Evolutionary conservation across 345 rosid genomes (phyloP).

Genomic region (Fremontodendron californicum): DNA sequence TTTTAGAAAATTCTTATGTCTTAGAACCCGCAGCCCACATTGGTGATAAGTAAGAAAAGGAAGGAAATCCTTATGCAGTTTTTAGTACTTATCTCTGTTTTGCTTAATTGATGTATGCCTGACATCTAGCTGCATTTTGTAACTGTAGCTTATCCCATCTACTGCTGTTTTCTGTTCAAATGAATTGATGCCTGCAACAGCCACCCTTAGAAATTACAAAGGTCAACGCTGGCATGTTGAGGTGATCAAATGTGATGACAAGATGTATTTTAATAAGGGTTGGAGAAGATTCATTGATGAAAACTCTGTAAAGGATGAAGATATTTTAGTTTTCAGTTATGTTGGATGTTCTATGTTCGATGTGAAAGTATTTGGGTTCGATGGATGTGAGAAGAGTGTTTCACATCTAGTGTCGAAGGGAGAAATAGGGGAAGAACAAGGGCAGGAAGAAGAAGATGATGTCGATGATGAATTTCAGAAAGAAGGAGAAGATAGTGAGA

Average conservation of each 20-base stretch:
- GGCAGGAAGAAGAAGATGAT: background rate
- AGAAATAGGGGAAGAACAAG: background rate
- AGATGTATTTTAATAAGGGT: background rate
- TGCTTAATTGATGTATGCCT: background rate
- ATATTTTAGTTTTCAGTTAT: background rate
- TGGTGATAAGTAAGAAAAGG: no score
- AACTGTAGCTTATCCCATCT: background rate
- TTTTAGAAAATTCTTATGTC: no score
- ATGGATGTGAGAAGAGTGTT: background rate
- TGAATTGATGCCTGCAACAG: background rate
- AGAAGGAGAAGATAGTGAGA: background rate
- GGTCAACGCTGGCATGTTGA: background rate
- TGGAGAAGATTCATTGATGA: background rate
- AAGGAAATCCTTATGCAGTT: background rate
- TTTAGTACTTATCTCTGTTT: background rate
- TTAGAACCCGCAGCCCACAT: no score
- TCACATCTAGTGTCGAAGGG: background rate
- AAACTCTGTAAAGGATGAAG: background rate
- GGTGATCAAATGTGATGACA: background rate
- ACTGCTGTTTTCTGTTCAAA: background rate
- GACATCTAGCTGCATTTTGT: background rate
- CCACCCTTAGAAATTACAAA: background rate
- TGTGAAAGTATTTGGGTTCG: background rate
- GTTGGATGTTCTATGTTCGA: background rate
- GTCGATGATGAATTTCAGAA: background rate